Percentiles rank a stretch among this genome's conserved stretches.
These are phyloP conservation scores for Quercus phellos DNA, from an alignment of 331 rosid genomes.

Conservation along the genomic window DNA sequence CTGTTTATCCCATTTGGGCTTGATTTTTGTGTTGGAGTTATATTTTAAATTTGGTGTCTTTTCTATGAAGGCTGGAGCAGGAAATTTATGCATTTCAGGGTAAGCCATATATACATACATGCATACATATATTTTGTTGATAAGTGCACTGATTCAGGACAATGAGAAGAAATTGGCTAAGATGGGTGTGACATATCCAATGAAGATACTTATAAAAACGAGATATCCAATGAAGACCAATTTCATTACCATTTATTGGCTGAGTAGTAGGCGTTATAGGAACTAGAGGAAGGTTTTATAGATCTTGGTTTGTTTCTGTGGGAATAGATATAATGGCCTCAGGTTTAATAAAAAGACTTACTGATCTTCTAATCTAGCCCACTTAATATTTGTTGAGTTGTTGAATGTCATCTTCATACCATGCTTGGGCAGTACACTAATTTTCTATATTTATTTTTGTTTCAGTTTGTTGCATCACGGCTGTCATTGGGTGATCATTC, in stretches of 20 bases:
- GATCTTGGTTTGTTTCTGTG: not conserved
- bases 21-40: not conserved
- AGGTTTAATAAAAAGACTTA: not conserved
- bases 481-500: not conserved
- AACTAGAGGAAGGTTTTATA: not conserved
- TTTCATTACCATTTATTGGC: not conserved
- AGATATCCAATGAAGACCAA: not conserved
- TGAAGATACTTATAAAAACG: not conserved
- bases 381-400: not conserved
- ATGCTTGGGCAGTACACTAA: not conserved
- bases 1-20: not conserved
- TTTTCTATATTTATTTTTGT: not conserved
- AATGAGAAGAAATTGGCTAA: not conserved
- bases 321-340: not conserved
- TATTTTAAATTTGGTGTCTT: not conserved
- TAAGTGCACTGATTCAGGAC: not conserved
- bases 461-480: not conserved
- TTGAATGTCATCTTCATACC: not conserved
- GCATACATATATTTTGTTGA: too few species aligned
- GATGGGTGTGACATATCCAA: not conserved
- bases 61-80: not conserved
- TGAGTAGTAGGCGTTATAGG: not conserved
- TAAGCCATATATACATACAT: not conserved
- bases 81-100: not conserved
- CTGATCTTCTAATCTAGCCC: not conserved